Evolutionary conservation across 805 yeast genomes (phyloP), one percentile per base, ranked within the genome.

Genomic region (Suhomyces sp.): DNA sequence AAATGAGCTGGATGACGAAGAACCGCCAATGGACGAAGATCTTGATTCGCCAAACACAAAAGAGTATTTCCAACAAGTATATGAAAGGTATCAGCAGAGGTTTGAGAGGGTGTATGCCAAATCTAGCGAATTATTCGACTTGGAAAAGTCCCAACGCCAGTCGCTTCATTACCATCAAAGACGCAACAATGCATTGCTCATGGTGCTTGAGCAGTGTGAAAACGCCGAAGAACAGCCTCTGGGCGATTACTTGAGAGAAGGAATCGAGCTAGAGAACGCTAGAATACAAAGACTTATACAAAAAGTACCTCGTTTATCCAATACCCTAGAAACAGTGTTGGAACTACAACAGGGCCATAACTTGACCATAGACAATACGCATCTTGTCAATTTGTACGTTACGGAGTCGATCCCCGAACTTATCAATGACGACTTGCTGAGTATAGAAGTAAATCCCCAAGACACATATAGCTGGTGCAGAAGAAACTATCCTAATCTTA

Each of bases 381-480:
- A 59, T 36, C 58, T 62, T 15, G 55, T 68, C 7, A 67, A 69
- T 48, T 58, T 73, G 8, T 63, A 65, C 23, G 56, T 73, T n/a
- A 59, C 56, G n/a, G 80, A 75, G 50, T 55, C 66, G 38, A 58
- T 74, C 2, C 70, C 78, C 2, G 80, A 74, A 12, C 58, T 73
- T 19, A 57, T 66, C 17, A 60, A 66, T 44, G 80, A 75, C 55
- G 79, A 75, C 50, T 55, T 70, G 41, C 66, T 66, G 31, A 54
- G 60, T 12, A 55, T 69, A 2, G 77, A 74, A 52, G 51, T 60
- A n/a, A 75, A 74, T 50, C 79, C 79, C 0, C 77, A 73, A 58
- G 70, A 66, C 44, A 59, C 65, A 3, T 74, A 71, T 15, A 60
- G 66, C 59, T 75, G 79, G 79, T 55, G 67, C 24, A 60, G 77